Evolutionary conservation across 176 grass and related monocot genomes (phyloP).

Genomic region (Lolium rigidum): DNA sequence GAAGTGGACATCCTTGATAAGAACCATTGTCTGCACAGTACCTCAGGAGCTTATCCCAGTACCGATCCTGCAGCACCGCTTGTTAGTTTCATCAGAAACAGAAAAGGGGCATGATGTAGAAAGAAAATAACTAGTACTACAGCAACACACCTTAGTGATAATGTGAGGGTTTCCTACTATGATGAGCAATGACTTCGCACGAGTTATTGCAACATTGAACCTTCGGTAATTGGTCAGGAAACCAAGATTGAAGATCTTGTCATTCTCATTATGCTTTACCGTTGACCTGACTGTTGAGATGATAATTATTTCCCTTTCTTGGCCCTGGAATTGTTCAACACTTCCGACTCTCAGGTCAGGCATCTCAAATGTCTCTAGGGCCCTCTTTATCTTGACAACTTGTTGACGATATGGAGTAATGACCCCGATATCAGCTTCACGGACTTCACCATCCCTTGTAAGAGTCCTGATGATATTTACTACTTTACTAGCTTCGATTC

Average conservation of each 20-base stretch:
- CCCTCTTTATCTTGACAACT: conserved; percentile 79
- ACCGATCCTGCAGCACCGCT: conserved; percentile 55
- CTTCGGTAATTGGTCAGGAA: conserved; percentile 82
- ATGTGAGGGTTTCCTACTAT: conserved; percentile 93
- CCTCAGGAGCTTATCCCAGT: conserved; percentile 91
- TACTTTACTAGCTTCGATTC: conserved; percentile 92
- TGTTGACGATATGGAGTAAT: conserved; percentile 95
- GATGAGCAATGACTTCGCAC: conserved; percentile 84
- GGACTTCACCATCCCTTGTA: conserved; percentile 49
- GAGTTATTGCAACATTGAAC: conserved; percentile 94
- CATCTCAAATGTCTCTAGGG: conserved; percentile 78
- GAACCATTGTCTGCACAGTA: conserved; percentile 85
- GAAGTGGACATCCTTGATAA: conserved; percentile 84
- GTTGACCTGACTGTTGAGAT: conserved; percentile 97
- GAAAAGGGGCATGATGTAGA: conserved; percentile 14
- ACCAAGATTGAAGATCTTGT: conserved; percentile 81
- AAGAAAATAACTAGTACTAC: not conserved
- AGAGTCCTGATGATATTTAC: conserved; percentile 80
- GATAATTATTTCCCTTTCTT: conserved; percentile 91
- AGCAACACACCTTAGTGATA: conserved; percentile 67
- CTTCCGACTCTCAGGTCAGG: conserved; percentile 83
- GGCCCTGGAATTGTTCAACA: conserved; percentile 94
- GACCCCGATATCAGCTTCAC: conserved; percentile 76
- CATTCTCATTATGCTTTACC: conserved; percentile 82
- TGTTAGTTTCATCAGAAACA: conserved; percentile 36